Conservation (phyloP, 257 asterid genomes). For the Nicotiana obtusifolia region DNA sequence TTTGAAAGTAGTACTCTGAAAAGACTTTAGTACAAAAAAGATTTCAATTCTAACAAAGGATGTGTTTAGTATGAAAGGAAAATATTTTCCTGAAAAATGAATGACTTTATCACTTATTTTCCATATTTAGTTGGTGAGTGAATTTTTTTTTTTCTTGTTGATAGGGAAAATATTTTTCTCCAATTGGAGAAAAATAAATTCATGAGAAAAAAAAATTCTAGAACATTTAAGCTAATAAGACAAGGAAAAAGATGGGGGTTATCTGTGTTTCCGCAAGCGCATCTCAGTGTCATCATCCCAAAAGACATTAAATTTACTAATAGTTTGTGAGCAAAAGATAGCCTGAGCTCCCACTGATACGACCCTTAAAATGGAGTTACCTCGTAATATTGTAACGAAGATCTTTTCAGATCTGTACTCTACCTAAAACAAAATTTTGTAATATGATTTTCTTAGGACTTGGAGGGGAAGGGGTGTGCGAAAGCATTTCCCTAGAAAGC, state of each 20-base stretch:
- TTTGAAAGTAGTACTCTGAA: background rate
- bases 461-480: background rate
- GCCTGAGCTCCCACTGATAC: background rate
- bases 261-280: background rate
- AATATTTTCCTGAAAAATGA: background rate
- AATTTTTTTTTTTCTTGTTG: no score
- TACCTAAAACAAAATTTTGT: background rate
- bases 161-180: no score
- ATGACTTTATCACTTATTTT: no score
- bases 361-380: background rate
- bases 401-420: background rate
- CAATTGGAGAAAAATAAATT: no score
- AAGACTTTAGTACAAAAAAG: background rate
- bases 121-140: no score
- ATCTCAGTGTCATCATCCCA: background rate
- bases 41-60: no score
- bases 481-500: background rate
- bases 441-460: background rate
- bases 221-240: no score
- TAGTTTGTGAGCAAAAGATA: background rate
- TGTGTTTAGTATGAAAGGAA: background rate
- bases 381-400: background rate
- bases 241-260: background rate
- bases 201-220: no score
- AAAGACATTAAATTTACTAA: background rate